Base-by-base conservation (phyloP, 148 eudicot genomes). In the Tetragonia tetragonoides region DNA sequence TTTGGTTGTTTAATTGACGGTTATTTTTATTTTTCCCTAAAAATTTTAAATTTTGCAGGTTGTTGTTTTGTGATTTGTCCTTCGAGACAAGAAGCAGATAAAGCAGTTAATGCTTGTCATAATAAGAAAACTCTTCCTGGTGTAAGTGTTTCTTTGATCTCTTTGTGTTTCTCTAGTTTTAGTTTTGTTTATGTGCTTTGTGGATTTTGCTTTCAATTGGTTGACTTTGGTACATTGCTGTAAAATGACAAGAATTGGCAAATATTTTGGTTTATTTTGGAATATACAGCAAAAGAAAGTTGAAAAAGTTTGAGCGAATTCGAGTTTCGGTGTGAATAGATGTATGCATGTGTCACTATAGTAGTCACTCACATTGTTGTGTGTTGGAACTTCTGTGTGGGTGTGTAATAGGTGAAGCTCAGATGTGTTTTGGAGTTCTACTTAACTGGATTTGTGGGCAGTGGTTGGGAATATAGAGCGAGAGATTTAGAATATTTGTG, bases 1-100 rank as follows among this genome's bases (percentile, higher is more conserved):
- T 77, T 83, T 68, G 56, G 61, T 41, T 68, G 6, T 20, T 41
- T 23, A 51, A 10, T 47, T 44, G 17, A 59, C 18, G 3, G 46
- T 15, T 20, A 7, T 54, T 37, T 18, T n/a, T 40, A 53, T 40
- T 70, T 38, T 15, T 28, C 1, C 34, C 34, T 1, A 0, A 28
- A 28, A 28, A 28, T 28, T 28, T 28, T 28, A 28, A 28, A 28
- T 28, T 34, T 65, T 78, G 75, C 76, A 95, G 99, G 99, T 39
- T 95, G 99, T 81, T 93, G 97, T 82, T 95, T 95, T 75, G 81
- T 95, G 75, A 89, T 90, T 59, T 95, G 99, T 81, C 97, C 99
- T 75, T 87, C 93, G 0, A 83, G 97, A 73, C 86, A 93, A 49
- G 99, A 95, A 79, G 99, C 99, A 21, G 99, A 95, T 84, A 95